phyloP scores from a whole-genome alignment of 192 early-diverging fungal species.

The Dissophora globulifera region DNA sequence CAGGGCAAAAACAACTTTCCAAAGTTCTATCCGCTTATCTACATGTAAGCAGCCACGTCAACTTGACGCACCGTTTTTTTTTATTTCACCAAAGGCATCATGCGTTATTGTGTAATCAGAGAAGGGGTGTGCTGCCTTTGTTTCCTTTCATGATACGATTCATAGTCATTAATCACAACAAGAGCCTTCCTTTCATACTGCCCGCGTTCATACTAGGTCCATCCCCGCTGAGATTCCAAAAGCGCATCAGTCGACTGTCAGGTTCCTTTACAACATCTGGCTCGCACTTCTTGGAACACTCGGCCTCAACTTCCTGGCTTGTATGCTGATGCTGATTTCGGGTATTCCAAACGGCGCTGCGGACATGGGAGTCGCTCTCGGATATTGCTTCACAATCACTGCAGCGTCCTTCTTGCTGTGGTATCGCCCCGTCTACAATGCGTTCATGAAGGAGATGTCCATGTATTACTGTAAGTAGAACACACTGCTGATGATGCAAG shows the following conservation, averaged over 20 bases:
- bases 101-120: too few relatives aligned
- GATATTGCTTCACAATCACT: conserved; percentile 80
- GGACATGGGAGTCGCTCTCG: conserved; percentile 83
- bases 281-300: conserved; percentile 76
- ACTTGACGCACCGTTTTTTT: not conserved
- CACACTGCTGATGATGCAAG: too few relatives aligned
- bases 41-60: conserved; percentile 61
- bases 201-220: conserved; percentile 29
- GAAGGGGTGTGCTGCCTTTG: not conserved
- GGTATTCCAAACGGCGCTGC: conserved; percentile 75
- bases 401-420: conserved; percentile 83
- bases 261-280: conserved; percentile 80
- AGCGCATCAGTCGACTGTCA: conserved; percentile 69
- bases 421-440: conserved; percentile 91
- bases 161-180: too few relatives aligned
- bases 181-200: not conserved
- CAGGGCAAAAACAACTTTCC: conserved; percentile 85
- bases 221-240: conserved; percentile 79
- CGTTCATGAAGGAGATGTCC: conserved; percentile 87
- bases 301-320: conserved; percentile 81
- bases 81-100: not conserved
- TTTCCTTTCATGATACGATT: too few relatives aligned
- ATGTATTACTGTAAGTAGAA: conserved; percentile 82
- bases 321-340: conserved; percentile 77
- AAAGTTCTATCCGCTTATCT: conserved; percentile 84